Evolutionary conservation across 495 filamentous ascomycete species (phyloP).

Genomic region (Lichenothelia convexa): DNA sequence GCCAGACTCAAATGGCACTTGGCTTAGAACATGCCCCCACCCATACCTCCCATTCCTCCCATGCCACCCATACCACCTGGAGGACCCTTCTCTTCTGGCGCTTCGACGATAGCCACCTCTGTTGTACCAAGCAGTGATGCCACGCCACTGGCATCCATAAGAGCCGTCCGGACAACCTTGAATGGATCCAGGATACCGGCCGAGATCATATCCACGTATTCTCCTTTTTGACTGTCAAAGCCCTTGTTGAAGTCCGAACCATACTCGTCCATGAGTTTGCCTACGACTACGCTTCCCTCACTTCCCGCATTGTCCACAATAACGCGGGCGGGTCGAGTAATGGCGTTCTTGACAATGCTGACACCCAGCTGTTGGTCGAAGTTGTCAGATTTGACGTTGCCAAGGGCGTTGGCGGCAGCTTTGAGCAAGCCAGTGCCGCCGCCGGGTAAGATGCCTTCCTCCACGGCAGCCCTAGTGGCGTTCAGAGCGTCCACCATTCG

Average conservation of each 20-base stretch:
- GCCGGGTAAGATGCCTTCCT: constrained; percentile 96
- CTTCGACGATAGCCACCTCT: constrained; percentile 93
- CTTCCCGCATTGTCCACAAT: constrained; percentile 96
- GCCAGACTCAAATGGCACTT: too few relatives aligned
- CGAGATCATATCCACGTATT: constrained; percentile 96
- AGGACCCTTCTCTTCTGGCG: constrained; percentile 71
- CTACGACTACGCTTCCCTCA: constrained; percentile 90
- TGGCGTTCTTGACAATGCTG: constrained; percentile 89
- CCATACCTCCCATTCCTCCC: constrained; percentile 21
- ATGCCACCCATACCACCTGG: constrained; percentile 21
- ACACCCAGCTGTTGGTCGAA: constrained; percentile 99
- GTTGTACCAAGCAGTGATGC: constrained; percentile 95
- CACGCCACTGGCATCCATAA: constrained; percentile 89
- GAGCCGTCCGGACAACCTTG: constrained; percentile 94
- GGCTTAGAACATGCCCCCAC: constrained; percentile 32
- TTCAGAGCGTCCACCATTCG: constrained; percentile 96
- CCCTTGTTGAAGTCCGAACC: constrained; percentile 92
- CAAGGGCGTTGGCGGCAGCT: constrained; percentile 77
- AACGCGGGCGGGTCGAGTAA: constrained; percentile 79
- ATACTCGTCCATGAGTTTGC: constrained; percentile 93
- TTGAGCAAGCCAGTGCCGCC: constrained; percentile 97
- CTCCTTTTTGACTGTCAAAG: constrained; percentile 85
- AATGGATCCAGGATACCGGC: constrained; percentile 95
- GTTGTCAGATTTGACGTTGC: constrained; percentile 68
- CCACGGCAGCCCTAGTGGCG: constrained; percentile 92